Conservation (phyloP, 257 asterid genomes). For the Salvia miltiorrhiza region DNA sequence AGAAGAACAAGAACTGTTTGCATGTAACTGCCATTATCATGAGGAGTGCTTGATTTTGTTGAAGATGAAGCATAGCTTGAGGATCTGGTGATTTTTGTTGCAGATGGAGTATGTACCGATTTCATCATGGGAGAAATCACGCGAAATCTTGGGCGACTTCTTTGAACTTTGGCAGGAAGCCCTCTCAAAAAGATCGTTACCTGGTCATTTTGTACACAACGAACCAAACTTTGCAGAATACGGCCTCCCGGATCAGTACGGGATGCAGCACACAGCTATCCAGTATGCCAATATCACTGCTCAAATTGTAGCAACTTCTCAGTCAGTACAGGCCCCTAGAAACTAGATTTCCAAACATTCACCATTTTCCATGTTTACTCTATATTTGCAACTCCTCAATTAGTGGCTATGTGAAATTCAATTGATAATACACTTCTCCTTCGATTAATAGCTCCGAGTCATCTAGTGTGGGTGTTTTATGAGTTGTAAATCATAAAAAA, state of each 20-base stretch:
- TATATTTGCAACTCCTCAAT: not conserved
- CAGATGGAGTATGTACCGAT: slow-evolving; percentile 93
- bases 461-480: too few species aligned
- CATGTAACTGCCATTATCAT: too few species aligned
- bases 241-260: slow-evolving; percentile 71
- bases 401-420: too few species aligned
- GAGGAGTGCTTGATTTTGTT: slow-evolving; percentile 4
- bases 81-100: slow-evolving; percentile 23
- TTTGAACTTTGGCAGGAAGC: slow-evolving; percentile 86
- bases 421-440: too few species aligned
- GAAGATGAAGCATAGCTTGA: not conserved
- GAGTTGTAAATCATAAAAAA: too few species aligned
- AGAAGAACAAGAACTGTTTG: too few species aligned
- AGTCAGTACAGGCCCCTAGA: slow-evolving; percentile 51
- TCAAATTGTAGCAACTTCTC: slow-evolving; percentile 82
- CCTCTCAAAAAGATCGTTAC: slow-evolving; percentile 70
- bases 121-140: slow-evolving; percentile 90
- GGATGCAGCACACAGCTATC: slow-evolving; percentile 78
- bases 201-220: slow-evolving; percentile 88
- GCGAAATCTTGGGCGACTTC: slow-evolving; percentile 78
- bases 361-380: not conserved
- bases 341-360: slow-evolving; percentile 31
- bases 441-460: too few species aligned
- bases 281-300: slow-evolving; percentile 86
- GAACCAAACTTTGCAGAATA: slow-evolving; percentile 79